Conservation (phyloP, 345 rosid genomes). For the Pugionium dolabratum region DNA sequence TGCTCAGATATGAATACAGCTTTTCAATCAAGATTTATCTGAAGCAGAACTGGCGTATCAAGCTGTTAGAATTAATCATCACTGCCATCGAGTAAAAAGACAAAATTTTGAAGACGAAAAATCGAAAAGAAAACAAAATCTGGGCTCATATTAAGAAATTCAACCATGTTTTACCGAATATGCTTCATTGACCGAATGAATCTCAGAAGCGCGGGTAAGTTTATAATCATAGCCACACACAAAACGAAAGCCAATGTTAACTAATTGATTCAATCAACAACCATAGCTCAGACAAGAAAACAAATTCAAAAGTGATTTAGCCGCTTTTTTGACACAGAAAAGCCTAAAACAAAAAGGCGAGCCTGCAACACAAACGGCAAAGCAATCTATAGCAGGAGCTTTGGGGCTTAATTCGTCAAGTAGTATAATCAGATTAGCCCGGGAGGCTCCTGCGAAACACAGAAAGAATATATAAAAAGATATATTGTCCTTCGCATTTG, state of each 20-base stretch:
- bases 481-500: no score
- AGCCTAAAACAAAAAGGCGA: conserved; percentile 32
- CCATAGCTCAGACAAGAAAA: no score
- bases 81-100: conserved; percentile 34
- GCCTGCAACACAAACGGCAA: conserved; percentile 74
- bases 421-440: conserved; percentile 54
- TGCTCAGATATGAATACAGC: conserved; percentile 64
- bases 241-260: not conserved
- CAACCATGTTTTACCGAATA: conserved; percentile 48
- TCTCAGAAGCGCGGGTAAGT: conserved; percentile 84
- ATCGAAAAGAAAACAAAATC: no score
- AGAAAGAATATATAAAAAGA: no score
- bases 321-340: conserved; percentile 39
- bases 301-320: not conserved
- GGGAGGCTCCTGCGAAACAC: conserved; percentile 50
- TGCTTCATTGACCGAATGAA: conserved; percentile 50
- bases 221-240: conserved; percentile 49
- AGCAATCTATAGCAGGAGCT: conserved; percentile 32
- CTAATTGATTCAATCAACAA: not conserved
- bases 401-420: conserved; percentile 41
- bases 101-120: not conserved
- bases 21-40: conserved; percentile 78
- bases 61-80: conserved; percentile 57
- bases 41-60: conserved; percentile 95
- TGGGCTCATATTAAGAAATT: conserved; percentile 77